These are phyloP conservation scores for Opeltia flavorubescens DNA, from an alignment of 495 filamentous ascomycete genomes.

Conservation along the genomic window DNA sequence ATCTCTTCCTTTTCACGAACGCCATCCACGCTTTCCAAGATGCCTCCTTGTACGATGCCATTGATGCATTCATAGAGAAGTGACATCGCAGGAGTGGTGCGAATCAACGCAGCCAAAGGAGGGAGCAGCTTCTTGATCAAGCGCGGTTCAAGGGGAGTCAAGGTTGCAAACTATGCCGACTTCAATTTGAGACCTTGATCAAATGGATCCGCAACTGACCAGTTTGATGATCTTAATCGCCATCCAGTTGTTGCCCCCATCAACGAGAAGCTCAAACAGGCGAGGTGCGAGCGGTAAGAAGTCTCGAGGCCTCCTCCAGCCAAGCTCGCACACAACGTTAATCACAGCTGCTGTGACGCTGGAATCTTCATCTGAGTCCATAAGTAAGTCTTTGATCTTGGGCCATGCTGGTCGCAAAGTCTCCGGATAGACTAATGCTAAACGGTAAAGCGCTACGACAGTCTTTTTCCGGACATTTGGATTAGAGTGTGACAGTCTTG, in stretches of 20 bases:
- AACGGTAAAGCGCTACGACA: constrained; percentile 78
- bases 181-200: not conserved
- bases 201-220: constrained; percentile 30
- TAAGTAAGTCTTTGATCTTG: constrained; percentile 84
- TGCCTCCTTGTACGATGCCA: constrained; percentile 92
- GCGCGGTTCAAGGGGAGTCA: constrained; percentile 85
- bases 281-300: constrained; percentile 85
- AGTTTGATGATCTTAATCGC: constrained; percentile 98
- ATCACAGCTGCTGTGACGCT: constrained; percentile 93
- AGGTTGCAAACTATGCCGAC: constrained; percentile 66
- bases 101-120: constrained; percentile 85
- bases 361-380: constrained; percentile 77
- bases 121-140: constrained; percentile 85
- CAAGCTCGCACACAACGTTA: constrained; percentile 92
- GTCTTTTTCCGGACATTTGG: constrained; percentile 84
- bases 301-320: constrained; percentile 84
- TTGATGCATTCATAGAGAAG: constrained; percentile 96
- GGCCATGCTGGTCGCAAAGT: constrained; percentile 87
- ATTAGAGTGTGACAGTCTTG: constrained; percentile 73
- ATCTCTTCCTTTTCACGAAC: constrained; percentile 77
- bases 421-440: constrained; percentile 89
- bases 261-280: constrained; percentile 83
- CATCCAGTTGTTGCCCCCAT: constrained; percentile 97
- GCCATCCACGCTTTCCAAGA: constrained; percentile 65
- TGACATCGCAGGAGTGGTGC: constrained; percentile 91